Conservation (phyloP, 371 early-diverging fungal species). For the Sporodiniella umbellata region DNA sequence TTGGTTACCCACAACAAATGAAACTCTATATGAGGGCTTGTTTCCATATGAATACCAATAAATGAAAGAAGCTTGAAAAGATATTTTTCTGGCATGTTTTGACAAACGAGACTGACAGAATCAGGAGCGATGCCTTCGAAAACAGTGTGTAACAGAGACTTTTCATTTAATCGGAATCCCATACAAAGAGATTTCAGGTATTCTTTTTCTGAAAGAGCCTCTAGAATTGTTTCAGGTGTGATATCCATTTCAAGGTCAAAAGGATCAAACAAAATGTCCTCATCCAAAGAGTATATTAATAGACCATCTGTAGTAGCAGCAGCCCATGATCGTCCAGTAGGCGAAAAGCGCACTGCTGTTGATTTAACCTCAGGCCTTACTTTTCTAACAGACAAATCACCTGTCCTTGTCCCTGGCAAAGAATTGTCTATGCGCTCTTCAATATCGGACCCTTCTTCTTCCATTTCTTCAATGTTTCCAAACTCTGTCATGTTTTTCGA, state of each 20-base stretch:
- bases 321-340: constrained; percentile 93
- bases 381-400: constrained; percentile 79
- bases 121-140: constrained; percentile 81
- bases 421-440: constrained; percentile 81
- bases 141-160: constrained; percentile 64
- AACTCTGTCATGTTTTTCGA: constrained; percentile 93
- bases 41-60: constrained; percentile 72
- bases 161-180: constrained; percentile 90
- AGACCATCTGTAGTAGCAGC: constrained; percentile 97
- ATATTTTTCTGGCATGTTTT: constrained; percentile 81
- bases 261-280: constrained; percentile 91
- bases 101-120: constrained; percentile 71
- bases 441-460: constrained; percentile 73
- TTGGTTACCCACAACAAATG: constrained; percentile 78
- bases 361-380: constrained; percentile 80
- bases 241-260: constrained; percentile 95
- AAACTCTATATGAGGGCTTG: constrained; percentile 83
- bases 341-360: constrained; percentile 85
- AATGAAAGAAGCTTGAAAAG: constrained; percentile 80
- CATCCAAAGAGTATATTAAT: constrained; percentile 91
- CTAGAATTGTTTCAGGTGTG: constrained; percentile 82
- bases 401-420: constrained; percentile 85
- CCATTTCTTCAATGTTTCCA: constrained; percentile 75
- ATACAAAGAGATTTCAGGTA: constrained; percentile 86
- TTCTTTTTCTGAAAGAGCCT: constrained; percentile 67